Evolutionary conservation across 2,329 filamentous ascomycete genomes (phyloP).

Genomic region (Aspergillus terreus): DNA sequence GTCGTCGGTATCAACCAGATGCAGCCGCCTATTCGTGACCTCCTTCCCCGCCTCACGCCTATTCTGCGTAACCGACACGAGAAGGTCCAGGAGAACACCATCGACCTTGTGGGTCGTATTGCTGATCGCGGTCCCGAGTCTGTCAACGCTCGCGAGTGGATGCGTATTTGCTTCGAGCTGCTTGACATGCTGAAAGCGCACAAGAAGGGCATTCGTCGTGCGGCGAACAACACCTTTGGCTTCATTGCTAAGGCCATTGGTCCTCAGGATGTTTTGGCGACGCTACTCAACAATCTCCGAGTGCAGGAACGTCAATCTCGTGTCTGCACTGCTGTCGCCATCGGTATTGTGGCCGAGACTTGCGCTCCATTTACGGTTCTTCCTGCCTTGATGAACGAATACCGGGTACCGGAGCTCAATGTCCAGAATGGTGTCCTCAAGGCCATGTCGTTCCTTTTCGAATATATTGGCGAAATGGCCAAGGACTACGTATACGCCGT

Average conservation of each 20-base stretch:
- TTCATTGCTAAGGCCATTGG: slow-evolving; percentile 99
- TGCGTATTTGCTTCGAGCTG: slow-evolving; percentile 98
- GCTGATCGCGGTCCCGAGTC: slow-evolving; percentile 94
- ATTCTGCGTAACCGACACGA: slow-evolving; percentile 97
- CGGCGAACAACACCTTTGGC: slow-evolving; percentile 98
- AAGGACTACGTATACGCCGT: slow-evolving; percentile 99
- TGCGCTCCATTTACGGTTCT: slow-evolving; percentile 97
- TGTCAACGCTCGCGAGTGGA: slow-evolving; percentile 97
- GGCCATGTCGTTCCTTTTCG: slow-evolving; percentile 92
- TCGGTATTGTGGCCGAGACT: slow-evolving; percentile 97
- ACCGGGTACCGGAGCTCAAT: slow-evolving; percentile 95
- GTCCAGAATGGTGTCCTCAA: slow-evolving; percentile 99
- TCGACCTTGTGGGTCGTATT: slow-evolving; percentile 95
- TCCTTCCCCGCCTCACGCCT: slow-evolving; percentile 91
- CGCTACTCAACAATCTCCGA: slow-evolving; percentile 90
- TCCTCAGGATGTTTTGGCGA: slow-evolving; percentile 93
- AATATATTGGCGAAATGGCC: slow-evolving; percentile 99
- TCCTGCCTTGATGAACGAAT: slow-evolving; percentile 99
- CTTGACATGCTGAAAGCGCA: slow-evolving; percentile 99
- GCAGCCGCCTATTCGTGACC: slow-evolving; percentile 95
- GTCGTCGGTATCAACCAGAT: slow-evolving; percentile 97
- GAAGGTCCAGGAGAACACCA: slow-evolving; percentile 98
- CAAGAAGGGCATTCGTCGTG: slow-evolving; percentile 97
- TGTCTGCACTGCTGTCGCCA: slow-evolving; percentile 97
- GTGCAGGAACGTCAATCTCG: slow-evolving; percentile 97